Conservation (phyloP, 208 protist species). For the Trypanosoma avium region DNA sequence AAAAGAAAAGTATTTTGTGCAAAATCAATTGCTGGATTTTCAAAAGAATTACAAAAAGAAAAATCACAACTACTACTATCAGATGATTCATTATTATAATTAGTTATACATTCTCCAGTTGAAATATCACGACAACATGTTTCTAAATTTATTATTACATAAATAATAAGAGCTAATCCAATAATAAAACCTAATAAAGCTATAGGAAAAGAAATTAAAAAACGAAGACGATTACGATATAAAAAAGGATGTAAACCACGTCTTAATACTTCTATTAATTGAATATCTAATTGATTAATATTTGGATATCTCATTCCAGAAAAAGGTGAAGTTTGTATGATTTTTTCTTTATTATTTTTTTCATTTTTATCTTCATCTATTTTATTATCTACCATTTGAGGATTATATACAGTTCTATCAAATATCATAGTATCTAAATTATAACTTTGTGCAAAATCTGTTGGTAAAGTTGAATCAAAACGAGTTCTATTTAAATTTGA, state of each 20-base stretch:
- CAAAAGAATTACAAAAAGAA: conserved; percentile 9
- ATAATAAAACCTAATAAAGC: conserved; percentile 40
- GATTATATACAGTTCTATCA: conserved; percentile 27
- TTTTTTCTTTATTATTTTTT: conserved; percentile 16
- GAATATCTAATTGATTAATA: conserved; percentile 51
- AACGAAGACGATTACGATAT: conserved; percentile 36
- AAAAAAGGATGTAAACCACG: conserved; percentile 39
- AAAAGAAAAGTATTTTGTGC: conserved; percentile 19
- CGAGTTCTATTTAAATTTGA: not conserved
- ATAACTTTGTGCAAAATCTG: not conserved
- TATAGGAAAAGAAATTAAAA: conserved; percentile 39
- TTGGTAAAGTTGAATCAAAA: not conserved
- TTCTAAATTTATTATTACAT: conserved; percentile 25
- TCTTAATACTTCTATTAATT: conserved; percentile 40
- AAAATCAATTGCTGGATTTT: conserved; percentile 7
- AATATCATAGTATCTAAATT: conserved; percentile 14
- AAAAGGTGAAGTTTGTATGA: conserved; percentile 39
- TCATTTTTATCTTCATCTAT: not conserved
- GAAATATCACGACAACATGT: conserved; percentile 28
- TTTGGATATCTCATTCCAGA: conserved; percentile 61
- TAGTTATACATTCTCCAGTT: conserved; percentile 22
- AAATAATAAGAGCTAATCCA: conserved; percentile 46
- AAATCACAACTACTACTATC: not conserved
- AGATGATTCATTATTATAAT: not conserved
- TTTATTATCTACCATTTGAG: conserved; percentile 7